These are phyloP conservation scores for Anthracocystis panici-leucophaei DNA, from an alignment of 1,284 basidiomycete genomes.

Conservation along the genomic window DNA sequence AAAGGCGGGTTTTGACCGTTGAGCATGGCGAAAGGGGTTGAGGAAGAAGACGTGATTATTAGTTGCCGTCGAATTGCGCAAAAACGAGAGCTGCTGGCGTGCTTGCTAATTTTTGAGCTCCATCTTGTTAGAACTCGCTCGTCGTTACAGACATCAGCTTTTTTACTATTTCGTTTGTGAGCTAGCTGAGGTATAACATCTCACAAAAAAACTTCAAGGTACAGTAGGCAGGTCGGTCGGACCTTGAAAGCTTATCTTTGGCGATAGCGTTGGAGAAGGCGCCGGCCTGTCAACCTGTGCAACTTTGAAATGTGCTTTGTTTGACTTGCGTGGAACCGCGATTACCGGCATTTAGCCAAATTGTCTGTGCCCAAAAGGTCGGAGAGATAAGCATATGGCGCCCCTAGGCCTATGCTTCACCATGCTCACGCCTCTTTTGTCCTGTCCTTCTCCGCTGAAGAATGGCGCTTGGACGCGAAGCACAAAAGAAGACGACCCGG, in stretches of 20 bases:
- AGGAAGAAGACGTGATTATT: constrained; percentile 14
- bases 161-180: not conserved
- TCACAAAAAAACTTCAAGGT: not conserved
- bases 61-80: constrained; percentile 5
- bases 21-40: not conserved
- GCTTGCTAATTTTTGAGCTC: not conserved
- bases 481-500: no score
- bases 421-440: not conserved
- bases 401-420: not conserved
- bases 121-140: not conserved
- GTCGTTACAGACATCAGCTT: not conserved
- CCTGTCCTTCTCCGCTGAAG: no score
- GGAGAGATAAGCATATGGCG: constrained; percentile 4
- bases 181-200: not conserved
- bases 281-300: constrained; percentile 12
- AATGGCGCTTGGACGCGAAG: no score
- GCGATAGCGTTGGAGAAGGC: not conserved
- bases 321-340: not conserved
- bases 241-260: constrained; percentile 23
- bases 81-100: constrained; percentile 10
- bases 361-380: not conserved
- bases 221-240: not conserved
- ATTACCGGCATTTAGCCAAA: not conserved
- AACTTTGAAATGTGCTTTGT: not conserved
- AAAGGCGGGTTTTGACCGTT: not conserved